Base-by-base conservation (phyloP, 768 basidiomycete genomes). In the Boletus rufocinnamomeus region DNA sequence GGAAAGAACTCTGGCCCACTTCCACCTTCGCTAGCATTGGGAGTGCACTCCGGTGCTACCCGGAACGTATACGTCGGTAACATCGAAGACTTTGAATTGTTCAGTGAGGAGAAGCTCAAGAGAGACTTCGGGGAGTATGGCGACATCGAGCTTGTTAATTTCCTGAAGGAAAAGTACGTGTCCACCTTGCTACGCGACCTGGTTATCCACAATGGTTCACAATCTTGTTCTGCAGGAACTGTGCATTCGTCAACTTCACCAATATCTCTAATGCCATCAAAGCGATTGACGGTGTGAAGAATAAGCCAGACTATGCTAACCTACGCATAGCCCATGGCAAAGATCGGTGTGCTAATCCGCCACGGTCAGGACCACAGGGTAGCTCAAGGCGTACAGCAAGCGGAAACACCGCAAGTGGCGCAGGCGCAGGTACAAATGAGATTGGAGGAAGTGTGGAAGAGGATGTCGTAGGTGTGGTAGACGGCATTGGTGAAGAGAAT, bases 21-120 rank as follows among this genome's bases (percentile, higher is more conserved):
- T 17, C 83, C 88, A 19, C 89, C 95, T 17, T 83, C 87, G 2
- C 80, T 97, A 40, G 89, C 93, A 30, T 81, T 95, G 61, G 91
- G 93, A 0, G 91, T 99, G 3, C 92, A 95, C 71, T 83, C 87
- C 0, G 97, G 97, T 21, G 94, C 96, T 2, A 97, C 94, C 16
- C 83, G 97, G 57, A 99, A 98, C 70, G 95, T 99, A 50, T 99
- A 98, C 74, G 85, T 98, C 50, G 95, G 95, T 8, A 92, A 90
- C 67, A 87, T 99, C 45, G 93, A 95, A 67, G 96, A 99, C 78
- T 97, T 95, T 69, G 96, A 97, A 63, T 79, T 83, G 13, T 97
- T 93, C 79, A 88, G 79, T 30, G 93, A 96, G 55, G 96, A 96
- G 59, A 87, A 87, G 70, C 81, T 99, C 48, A 90, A 91, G 75